Conservation (phyloP, 2,329 filamentous ascomycete genomes). For the Alternaria rosae region DNA sequence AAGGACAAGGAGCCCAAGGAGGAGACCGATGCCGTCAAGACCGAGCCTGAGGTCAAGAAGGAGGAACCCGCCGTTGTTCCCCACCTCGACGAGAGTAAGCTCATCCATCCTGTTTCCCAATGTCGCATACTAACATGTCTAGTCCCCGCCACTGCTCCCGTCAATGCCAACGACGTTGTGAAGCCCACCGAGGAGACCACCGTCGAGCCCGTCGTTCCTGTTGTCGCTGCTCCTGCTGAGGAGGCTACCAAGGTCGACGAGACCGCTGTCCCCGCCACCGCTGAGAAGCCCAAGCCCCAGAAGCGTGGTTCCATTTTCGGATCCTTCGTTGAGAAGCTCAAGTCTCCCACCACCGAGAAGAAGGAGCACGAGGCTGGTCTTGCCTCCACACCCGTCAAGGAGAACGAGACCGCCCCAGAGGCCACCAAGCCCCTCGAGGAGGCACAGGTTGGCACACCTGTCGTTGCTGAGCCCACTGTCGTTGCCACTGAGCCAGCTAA, state of each 20-base stretch:
- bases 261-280: constrained; percentile 44
- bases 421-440: constrained; percentile 44
- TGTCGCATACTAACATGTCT: constrained; percentile 13
- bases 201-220: constrained; percentile 50
- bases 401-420: constrained; percentile 52
- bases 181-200: constrained; percentile 51
- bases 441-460: constrained; percentile 51
- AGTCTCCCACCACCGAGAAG: constrained; percentile 66
- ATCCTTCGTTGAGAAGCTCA: constrained; percentile 70
- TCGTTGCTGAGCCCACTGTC: constrained; percentile 34
- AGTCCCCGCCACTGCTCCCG: constrained; percentile 45
- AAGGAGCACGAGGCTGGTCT: constrained; percentile 70
- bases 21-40: constrained; percentile 46
- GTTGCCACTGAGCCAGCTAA: constrained; percentile 37
- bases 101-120: not conserved
- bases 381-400: constrained; percentile 57
- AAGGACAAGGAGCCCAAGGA: constrained; percentile 63
- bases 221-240: constrained; percentile 27
- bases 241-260: constrained; percentile 59
- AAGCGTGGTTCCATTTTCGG: constrained; percentile 90
- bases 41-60: constrained; percentile 43
- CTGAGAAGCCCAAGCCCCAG: constrained; percentile 65
- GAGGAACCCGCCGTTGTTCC: constrained; percentile 38
- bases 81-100: constrained; percentile 45
- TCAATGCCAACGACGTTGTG: constrained; percentile 41